Conservation (phyloP, 495 filamentous ascomycete genomes). For the Podospora sp. region DNA sequence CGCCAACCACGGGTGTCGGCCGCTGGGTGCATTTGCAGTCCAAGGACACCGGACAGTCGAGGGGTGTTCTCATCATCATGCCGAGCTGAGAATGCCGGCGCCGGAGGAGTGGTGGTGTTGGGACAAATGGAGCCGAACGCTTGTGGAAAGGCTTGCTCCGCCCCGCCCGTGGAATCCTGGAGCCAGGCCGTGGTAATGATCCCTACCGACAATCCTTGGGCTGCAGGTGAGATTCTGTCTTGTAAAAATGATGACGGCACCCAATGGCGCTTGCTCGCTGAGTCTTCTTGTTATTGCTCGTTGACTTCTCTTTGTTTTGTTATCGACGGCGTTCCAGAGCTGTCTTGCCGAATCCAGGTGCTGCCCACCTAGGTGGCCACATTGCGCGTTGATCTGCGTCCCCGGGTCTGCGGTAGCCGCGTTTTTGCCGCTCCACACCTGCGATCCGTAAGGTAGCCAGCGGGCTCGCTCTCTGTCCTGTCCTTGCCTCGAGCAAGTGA, state of each 20-base stretch:
- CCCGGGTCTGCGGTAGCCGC: not conserved
- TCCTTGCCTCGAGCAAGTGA: not conserved
- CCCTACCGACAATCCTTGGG: not conserved
- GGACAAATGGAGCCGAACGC: not conserved
- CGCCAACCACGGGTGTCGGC: no score
- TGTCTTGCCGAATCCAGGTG: no score
- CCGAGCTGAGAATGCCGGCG: not conserved
- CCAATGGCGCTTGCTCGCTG: not conserved
- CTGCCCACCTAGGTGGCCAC: no score
- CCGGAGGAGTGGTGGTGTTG: not conserved
- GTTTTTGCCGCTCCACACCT: conserved; percentile 3
- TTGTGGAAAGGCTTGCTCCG: conserved; percentile 7
- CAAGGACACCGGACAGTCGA: no score
- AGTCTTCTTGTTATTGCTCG: not conserved
- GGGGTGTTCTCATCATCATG: not conserved
- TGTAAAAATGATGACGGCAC: not conserved
- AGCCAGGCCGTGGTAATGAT: no score
- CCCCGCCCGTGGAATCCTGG: not conserved
- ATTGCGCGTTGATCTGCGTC: not conserved
- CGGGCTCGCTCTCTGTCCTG: not conserved
- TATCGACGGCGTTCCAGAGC: no score
- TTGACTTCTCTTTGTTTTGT: not conserved
- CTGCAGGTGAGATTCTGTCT: not conserved
- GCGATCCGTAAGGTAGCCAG: not conserved
- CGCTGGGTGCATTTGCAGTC: no score